These are phyloP conservation scores for Stagonosporopsis vannaccii DNA, from an alignment of 2,329 filamentous ascomycete species.

Conservation along the genomic window DNA sequence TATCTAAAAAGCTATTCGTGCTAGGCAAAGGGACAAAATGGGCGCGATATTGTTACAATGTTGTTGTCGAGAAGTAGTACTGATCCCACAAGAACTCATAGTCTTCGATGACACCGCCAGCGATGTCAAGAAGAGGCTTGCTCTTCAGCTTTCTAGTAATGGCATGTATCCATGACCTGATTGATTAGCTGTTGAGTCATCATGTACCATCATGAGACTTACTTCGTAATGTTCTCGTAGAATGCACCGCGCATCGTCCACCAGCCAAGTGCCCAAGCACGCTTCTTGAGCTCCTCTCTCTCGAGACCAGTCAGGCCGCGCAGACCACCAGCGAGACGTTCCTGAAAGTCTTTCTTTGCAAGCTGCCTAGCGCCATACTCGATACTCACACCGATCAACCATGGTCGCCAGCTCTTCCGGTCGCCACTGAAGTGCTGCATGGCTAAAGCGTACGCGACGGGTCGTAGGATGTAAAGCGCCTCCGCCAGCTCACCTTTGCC, in stretches of 20 bases:
- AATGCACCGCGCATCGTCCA: slow-evolving; percentile 97
- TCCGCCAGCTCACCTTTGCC: slow-evolving; percentile 85
- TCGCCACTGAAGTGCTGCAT: slow-evolving; percentile 76
- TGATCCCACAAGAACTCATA: slow-evolving; percentile 99
- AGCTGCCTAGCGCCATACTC: slow-evolving; percentile 92
- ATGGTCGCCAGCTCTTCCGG: slow-evolving; percentile 87
- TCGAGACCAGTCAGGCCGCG: slow-evolving; percentile 83
- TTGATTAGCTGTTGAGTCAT: slow-evolving; percentile 25
- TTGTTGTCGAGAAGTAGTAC: slow-evolving; percentile 84
- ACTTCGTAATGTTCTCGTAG: slow-evolving; percentile 87
- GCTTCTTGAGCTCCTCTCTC: slow-evolving; percentile 84
- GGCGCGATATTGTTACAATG: slow-evolving; percentile 50
- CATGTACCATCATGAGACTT: slow-evolving; percentile 33
- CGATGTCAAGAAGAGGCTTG: slow-evolving; percentile 78
- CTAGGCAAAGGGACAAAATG: not conserved
- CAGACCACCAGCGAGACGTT: slow-evolving; percentile 72
- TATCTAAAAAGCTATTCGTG: slow-evolving; percentile 27
- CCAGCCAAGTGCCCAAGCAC: slow-evolving; percentile 92
- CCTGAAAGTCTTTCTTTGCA: slow-evolving; percentile 69
- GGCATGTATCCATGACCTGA: slow-evolving; percentile 68
- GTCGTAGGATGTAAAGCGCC: slow-evolving; percentile 88
- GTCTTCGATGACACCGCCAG: slow-evolving; percentile 88
- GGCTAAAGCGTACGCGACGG: slow-evolving; percentile 83
- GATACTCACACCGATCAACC: slow-evolving; percentile 83
- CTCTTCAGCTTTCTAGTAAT: slow-evolving; percentile 74